These are phyloP conservation scores for Apiotrichum laibachii DNA, from an alignment of 1,284 basidiomycete genomes.

Conservation along the genomic window DNA sequence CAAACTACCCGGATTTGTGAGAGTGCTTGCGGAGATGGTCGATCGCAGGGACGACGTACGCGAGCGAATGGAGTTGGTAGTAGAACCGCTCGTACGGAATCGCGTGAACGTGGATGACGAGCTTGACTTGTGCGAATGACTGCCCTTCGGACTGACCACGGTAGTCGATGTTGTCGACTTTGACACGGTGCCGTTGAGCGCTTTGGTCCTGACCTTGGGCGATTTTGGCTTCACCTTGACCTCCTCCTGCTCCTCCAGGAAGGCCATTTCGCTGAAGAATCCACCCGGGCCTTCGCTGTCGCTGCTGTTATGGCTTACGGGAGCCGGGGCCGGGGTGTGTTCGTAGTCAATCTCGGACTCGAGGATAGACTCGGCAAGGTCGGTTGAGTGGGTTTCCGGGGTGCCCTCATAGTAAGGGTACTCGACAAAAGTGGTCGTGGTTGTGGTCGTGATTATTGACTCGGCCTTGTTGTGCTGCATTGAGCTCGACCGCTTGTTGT, in stretches of 20 bases:
- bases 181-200: background rate
- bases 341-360: background rate
- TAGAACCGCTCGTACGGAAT: background rate
- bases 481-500: background rate
- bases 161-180: background rate
- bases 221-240: background rate
- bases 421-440: background rate
- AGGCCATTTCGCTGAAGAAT: conserved; percentile 1
- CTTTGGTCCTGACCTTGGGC: background rate
- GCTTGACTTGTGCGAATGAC: background rate
- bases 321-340: too few species aligned
- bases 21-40: background rate
- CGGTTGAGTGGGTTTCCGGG: background rate
- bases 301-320: background rate
- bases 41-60: background rate
- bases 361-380: background rate
- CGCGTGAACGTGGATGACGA: background rate
- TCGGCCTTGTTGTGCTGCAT: background rate
- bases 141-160: background rate
- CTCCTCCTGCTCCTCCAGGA: background rate
- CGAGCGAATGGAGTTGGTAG: background rate
- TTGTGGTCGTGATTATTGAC: background rate
- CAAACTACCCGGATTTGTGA: background rate
- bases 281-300: background rate
- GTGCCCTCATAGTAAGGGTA: background rate